Conservation (phyloP, 108 stramenopile genomes). For the Aurantiochytrium sp. region DNA sequence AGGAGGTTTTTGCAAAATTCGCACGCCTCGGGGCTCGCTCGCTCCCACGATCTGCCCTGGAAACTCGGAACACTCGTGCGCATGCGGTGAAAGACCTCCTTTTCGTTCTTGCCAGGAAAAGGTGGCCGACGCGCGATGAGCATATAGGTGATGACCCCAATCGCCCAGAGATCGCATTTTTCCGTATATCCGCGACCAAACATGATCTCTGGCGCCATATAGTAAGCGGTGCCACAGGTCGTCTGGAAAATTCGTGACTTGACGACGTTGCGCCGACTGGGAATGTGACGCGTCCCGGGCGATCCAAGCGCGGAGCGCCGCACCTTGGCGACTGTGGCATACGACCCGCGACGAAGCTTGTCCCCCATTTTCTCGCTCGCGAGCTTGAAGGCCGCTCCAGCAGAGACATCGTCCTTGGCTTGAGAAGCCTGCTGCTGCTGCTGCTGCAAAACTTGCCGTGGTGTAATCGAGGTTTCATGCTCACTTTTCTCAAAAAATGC, state of each 20-base stretch:
- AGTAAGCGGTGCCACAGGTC: constrained; percentile 26
- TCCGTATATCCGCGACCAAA: constrained; percentile 37
- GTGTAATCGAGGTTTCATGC: no score
- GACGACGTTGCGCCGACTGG: neutral
- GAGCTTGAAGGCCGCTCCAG: neutral
- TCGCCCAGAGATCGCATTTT: constrained; percentile 46
- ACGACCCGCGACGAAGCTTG: neutral
- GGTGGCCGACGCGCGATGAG: constrained; percentile 44
- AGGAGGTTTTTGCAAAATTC: constrained; percentile 26
- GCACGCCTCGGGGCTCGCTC: constrained; percentile 24
- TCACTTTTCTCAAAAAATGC: no score
- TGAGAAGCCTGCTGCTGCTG: neutral
- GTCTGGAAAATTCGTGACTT: neutral
- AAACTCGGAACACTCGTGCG: constrained; percentile 17
- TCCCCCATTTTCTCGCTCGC: neutral
- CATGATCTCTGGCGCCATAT: constrained; percentile 39
- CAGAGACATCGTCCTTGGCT: neutral
- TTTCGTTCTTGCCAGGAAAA: constrained; percentile 41
- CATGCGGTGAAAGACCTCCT: constrained; percentile 22
- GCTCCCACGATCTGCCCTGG: constrained; percentile 16
- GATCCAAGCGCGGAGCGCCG: neutral
- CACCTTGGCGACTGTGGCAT: neutral
- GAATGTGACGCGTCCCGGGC: neutral
- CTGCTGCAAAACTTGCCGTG: no score
- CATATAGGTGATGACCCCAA: constrained; percentile 50